Conservation (phyloP, 2,329 filamentous ascomycete species). For the Calonectria fujianensis region DNA sequence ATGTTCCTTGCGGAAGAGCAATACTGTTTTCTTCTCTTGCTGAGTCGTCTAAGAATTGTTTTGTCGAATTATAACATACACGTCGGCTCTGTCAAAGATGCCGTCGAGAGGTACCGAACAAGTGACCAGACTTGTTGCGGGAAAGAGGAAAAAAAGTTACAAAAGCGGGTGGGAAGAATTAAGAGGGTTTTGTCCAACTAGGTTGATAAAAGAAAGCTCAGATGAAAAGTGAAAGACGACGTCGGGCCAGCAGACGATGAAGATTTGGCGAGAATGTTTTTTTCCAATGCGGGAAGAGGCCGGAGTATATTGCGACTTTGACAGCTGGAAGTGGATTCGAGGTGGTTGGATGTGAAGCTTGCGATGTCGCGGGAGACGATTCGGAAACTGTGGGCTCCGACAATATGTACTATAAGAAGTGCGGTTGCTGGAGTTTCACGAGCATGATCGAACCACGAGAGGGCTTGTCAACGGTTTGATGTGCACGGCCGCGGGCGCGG, state of each 20-base stretch:
- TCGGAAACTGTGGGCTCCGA: slow-evolving; percentile 53
- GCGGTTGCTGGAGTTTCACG: slow-evolving; percentile 72
- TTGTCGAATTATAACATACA: slow-evolving; percentile 39
- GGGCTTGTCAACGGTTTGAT: slow-evolving; percentile 11
- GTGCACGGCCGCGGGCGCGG: slow-evolving; percentile 23
- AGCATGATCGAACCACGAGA: slow-evolving; percentile 34
- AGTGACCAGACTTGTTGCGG: slow-evolving; percentile 72
- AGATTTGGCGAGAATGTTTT: background rate
- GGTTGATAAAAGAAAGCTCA: slow-evolving; percentile 56
- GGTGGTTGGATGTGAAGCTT: slow-evolving; percentile 44
- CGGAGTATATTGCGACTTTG: slow-evolving; percentile 30
- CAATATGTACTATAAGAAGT: slow-evolving; percentile 43
- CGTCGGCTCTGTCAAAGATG: slow-evolving; percentile 56
- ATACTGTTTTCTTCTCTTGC: slow-evolving; percentile 23
- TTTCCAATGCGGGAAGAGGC: slow-evolving; percentile 12
- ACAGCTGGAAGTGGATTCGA: background rate
- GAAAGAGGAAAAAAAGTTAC: slow-evolving; percentile 53
- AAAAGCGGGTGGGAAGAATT: slow-evolving; percentile 51
- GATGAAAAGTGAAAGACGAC: slow-evolving; percentile 45
- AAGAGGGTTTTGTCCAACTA: slow-evolving; percentile 59
- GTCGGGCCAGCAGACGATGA: slow-evolving; percentile 42
- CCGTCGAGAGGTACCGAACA: slow-evolving; percentile 53
- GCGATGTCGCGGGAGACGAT: slow-evolving; percentile 60
- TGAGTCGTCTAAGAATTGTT: slow-evolving; percentile 2
- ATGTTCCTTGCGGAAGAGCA: slow-evolving; percentile 28